Evolutionary conservation across 495 filamentous ascomycete species (phyloP), one percentile per base, ranked within the genome.

Genomic region (Umbilicaria muhlenbergii): DNA sequence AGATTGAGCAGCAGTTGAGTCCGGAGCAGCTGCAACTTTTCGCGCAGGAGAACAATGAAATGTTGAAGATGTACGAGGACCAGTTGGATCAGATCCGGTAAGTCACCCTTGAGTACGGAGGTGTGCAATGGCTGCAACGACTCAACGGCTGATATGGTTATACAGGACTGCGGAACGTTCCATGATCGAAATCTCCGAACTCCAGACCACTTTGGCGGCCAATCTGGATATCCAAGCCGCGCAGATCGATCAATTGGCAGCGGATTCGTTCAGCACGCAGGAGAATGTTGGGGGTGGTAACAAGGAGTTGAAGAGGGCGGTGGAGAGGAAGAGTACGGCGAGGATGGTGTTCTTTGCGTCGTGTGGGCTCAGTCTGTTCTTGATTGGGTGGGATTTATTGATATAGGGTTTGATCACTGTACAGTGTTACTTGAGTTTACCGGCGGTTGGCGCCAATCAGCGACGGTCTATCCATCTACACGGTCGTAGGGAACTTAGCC

Each of bases 361-460:
- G 6, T 77, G 81, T 21, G 81, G 78, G 0, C 68, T 96, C 46
- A 94, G 86, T 58, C 63, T 74, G 3, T 79, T 81, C 53, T 68
- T 99, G 45, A 69, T 99, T 8, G 65, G 86, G n/a, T 99, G 87
- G 85, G 91, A 99, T 73, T 62, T 94, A 58, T 62, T 94, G 24
- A 85, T 94, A 58, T 95, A 64, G 51, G 14, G 13, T 14, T 8
- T 45, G n/a, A 33, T 28, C 17, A 12, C 16, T 28, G 11, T 44
- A 21, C 38, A 42, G 34, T 18, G 10, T 15, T n/a, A 31, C 21
- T 36, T 28, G n/a, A 34, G 14, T 19, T 18, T 14, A 31, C 12
- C 2, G 31, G 40, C 21, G 21, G 21, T 6, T 3, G 6, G 21
- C 21, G 21, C 21, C 3, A 24, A 24, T 6, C 21, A 24, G 21